Evolutionary conservation across 306 rosid genomes (phyloP).

Genomic region (Vigna mungo): DNA sequence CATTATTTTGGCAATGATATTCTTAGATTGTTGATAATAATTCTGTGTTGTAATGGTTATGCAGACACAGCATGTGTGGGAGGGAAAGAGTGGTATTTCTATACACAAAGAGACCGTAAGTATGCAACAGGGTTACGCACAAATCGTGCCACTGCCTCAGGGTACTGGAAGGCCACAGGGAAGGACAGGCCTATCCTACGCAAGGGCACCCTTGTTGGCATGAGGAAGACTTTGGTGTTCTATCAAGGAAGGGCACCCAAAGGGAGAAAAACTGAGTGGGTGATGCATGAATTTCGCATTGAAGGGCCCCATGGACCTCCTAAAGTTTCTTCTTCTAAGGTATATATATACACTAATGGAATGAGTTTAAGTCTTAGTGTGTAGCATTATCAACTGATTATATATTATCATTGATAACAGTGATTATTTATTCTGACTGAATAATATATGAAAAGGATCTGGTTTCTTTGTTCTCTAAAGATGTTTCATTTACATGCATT

Average conservation of each 20-base stretch:
- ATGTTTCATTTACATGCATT: background rate
- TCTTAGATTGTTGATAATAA: background rate
- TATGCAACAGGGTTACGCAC: constrained; percentile 89
- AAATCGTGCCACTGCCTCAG: constrained; percentile 90
- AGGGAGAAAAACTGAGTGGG: constrained; percentile 91
- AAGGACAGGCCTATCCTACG: constrained; percentile 72
- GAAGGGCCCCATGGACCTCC: constrained; percentile 69
- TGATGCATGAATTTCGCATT: constrained; percentile 91
- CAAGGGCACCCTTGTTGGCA: constrained; percentile 75
- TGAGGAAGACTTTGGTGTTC: constrained; percentile 94
- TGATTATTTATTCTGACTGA: no score
- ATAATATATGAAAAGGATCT: background rate
- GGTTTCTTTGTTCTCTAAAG: background rate
- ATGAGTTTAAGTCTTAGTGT: background rate
- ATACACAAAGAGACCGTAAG: constrained; percentile 80
- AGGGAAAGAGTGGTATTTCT: constrained; percentile 94
- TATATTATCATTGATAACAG: no score
- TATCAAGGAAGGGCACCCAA: constrained; percentile 98
- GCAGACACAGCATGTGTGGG: constrained; percentile 85
- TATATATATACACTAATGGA: constrained; percentile 18
- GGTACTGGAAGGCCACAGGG: constrained; percentile 98
- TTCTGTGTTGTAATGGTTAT: background rate
- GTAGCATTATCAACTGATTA: no score
- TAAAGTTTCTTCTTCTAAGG: constrained; percentile 64
- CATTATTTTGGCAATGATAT: background rate